A percentile compares a stretch with the other conserved stretches of the same genome.
These are phyloP conservation scores for Metarhizium brunneum DNA, from an alignment of 2,329 filamentous ascomycete genomes.

Conservation along the genomic window DNA sequence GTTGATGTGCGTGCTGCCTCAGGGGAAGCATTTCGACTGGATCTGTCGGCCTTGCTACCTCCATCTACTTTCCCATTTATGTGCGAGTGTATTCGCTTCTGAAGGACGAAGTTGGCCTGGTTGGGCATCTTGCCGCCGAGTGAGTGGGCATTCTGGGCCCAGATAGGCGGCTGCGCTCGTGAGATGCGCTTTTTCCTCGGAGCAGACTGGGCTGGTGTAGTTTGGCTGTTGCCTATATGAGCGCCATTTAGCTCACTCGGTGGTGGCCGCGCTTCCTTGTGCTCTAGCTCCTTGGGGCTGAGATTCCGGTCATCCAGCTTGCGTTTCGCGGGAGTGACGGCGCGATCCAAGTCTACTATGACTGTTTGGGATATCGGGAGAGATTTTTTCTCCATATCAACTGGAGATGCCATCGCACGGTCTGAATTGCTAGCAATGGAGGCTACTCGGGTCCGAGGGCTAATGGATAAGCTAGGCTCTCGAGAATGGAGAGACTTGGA, in stretches of 20 bases:
- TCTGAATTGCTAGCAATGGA: conserved; percentile 38
- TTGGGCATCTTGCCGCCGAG: conserved; percentile 28
- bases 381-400: conserved; percentile 18
- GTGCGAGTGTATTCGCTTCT: conserved; percentile 25
- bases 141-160: conserved; percentile 34
- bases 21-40: conserved; percentile 37
- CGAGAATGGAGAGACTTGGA: conserved; percentile 51
- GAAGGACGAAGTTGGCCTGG: conserved; percentile 36
- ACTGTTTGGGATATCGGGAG: conserved; percentile 16
- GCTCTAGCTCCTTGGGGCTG: conserved; percentile 42
- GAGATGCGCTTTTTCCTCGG: conserved; percentile 29
- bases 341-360: conserved; percentile 19
- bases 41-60: conserved; percentile 17
- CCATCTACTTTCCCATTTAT: conserved; percentile 30
- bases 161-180: conserved; percentile 33
- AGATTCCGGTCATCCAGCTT: conserved; percentile 32
- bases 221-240: conserved; percentile 9
- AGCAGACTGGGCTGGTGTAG: conserved; percentile 23
- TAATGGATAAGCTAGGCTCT: conserved; percentile 65
- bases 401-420: conserved; percentile 10
- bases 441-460: conserved; percentile 62
- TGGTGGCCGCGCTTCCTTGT: conserved; percentile 36
- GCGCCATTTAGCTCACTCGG: conserved; percentile 40
- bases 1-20: conserved; percentile 29
- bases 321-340: conserved; percentile 29